A percentile compares a stretch with the other conserved stretches of the same genome.
phyloP scores from a whole-genome alignment of 352 stramenopile genomes.

The Aphanomyces euteiches region DNA sequence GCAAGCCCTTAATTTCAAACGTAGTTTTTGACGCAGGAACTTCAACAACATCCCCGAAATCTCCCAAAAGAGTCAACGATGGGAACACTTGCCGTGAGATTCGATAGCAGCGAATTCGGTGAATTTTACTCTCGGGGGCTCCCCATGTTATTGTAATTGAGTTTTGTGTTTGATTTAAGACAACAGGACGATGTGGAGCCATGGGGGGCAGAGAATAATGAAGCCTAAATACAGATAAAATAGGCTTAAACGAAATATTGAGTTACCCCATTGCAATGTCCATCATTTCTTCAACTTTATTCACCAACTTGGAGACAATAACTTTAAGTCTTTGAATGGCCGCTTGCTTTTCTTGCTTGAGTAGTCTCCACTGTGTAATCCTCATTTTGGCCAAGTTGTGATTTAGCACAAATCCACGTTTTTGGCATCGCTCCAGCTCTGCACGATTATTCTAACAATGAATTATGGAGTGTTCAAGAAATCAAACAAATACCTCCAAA shows the following conservation, averaged over 20 bases:
- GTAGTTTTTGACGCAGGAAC: slow-evolving; percentile 54
- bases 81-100: slow-evolving; percentile 78
- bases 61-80: slow-evolving; percentile 73
- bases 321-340: slow-evolving; percentile 80
- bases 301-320: slow-evolving; percentile 83
- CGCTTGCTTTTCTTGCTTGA: slow-evolving; percentile 83
- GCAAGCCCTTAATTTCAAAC: slow-evolving; percentile 67
- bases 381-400: slow-evolving; percentile 32
- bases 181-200: slow-evolving; percentile 52
- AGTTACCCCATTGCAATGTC: slow-evolving; percentile 70
- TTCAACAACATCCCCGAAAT: slow-evolving; percentile 77
- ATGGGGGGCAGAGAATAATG: slow-evolving; percentile 82
- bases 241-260: neutral
- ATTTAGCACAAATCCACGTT: slow-evolving; percentile 23
- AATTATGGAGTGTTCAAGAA: neutral
- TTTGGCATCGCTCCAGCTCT: slow-evolving; percentile 25
- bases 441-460: slow-evolving; percentile 14
- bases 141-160: slow-evolving; percentile 72
- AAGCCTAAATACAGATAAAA: slow-evolving; percentile 29
- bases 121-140: slow-evolving; percentile 50
- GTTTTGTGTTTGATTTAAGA: slow-evolving; percentile 65
- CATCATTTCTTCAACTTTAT: slow-evolving; percentile 87
- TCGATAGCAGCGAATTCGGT: slow-evolving; percentile 80
- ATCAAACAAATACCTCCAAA: slow-evolving; percentile 19
- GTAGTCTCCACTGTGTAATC: slow-evolving; percentile 64